A percentile compares a stretch with the other conserved stretches of the same genome.
phyloP scores from a whole-genome alignment of 352 stramenopile genomes.

The Phytophthora cactorum region DNA sequence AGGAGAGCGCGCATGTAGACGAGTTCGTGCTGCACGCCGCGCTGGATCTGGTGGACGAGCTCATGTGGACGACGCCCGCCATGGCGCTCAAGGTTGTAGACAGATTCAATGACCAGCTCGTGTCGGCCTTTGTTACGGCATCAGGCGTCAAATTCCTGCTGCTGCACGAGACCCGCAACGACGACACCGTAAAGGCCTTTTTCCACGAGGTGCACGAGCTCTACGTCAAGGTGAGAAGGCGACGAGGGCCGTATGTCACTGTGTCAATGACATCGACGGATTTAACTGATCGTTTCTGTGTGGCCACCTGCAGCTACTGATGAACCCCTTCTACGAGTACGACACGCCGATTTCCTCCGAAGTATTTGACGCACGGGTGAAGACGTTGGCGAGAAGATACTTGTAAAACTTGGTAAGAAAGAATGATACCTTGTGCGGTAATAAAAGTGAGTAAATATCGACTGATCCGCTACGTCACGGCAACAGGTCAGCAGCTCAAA shows the following conservation, averaged over 20 bases:
- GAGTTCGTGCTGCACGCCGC: conserved; percentile 98
- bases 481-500: background rate
- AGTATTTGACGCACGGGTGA: conserved; percentile 93
- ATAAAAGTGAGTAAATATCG: background rate
- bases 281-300: conserved; percentile 6
- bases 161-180: conserved; percentile 94
- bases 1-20: conserved; percentile 93
- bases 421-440: background rate
- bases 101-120: conserved; percentile 97
- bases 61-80: conserved; percentile 93
- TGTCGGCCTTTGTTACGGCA: conserved; percentile 96
- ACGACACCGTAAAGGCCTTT: conserved; percentile 96
- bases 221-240: conserved; percentile 93
- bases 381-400: conserved; percentile 90
- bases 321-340: conserved; percentile 97
- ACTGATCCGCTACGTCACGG: background rate
- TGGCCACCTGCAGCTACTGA: conserved; percentile 73
- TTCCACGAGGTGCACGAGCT: conserved; percentile 98
- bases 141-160: conserved; percentile 97
- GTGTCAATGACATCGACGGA: conserved; percentile 1
- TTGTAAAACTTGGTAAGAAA: conserved; percentile 44
- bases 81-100: conserved; percentile 94
- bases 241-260: background rate
- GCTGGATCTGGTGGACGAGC: conserved; percentile 96
- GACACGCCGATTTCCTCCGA: conserved; percentile 94